Conservation (phyloP, 352 stramenopile species). For the Globisporangium takayamanum region DNA sequence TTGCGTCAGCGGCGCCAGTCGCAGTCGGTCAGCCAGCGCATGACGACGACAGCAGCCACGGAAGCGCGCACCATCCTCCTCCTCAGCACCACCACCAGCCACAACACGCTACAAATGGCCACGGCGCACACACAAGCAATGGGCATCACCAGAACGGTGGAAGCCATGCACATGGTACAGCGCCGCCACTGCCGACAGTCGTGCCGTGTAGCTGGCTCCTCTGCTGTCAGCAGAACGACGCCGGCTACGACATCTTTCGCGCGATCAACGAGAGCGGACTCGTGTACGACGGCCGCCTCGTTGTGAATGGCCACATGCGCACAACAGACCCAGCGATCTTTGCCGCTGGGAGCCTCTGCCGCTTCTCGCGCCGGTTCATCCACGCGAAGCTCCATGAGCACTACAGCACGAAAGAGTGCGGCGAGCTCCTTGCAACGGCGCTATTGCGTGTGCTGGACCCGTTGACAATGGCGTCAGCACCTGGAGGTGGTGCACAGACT, state of each 20-base stretch:
- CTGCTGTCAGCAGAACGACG: slow-evolving; percentile 80
- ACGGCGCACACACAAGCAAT: neutral
- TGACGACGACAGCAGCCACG: neutral
- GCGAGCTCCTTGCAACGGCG: slow-evolving; percentile 54
- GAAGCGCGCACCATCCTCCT: too few species aligned
- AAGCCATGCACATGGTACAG: neutral
- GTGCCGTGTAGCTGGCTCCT: slow-evolving; percentile 68
- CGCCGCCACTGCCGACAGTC: slow-evolving; percentile 9
- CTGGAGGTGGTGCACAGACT: too few species aligned
- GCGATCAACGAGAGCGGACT: slow-evolving; percentile 89
- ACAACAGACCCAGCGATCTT: slow-evolving; percentile 83
- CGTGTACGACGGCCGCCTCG: slow-evolving; percentile 89
- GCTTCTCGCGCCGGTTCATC: slow-evolving; percentile 83
- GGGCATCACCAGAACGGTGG: neutral
- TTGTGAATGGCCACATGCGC: slow-evolving; percentile 82
- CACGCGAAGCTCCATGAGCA: slow-evolving; percentile 64
- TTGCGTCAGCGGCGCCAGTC: slow-evolving; percentile 12
- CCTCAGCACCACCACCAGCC: neutral
- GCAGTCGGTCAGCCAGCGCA: neutral
- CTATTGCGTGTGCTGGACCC: slow-evolving; percentile 69
- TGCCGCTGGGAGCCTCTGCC: slow-evolving; percentile 55
- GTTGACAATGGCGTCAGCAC: slow-evolving; percentile 5
- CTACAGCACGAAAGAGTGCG: slow-evolving; percentile 74
- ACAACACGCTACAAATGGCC: neutral
- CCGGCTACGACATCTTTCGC: slow-evolving; percentile 84